Percentiles rank a stretch among this genome's conserved stretches.
Evolutionary conservation across 495 filamentous ascomycete species (phyloP).

Genomic region (Lepidopterella palustris): DNA sequence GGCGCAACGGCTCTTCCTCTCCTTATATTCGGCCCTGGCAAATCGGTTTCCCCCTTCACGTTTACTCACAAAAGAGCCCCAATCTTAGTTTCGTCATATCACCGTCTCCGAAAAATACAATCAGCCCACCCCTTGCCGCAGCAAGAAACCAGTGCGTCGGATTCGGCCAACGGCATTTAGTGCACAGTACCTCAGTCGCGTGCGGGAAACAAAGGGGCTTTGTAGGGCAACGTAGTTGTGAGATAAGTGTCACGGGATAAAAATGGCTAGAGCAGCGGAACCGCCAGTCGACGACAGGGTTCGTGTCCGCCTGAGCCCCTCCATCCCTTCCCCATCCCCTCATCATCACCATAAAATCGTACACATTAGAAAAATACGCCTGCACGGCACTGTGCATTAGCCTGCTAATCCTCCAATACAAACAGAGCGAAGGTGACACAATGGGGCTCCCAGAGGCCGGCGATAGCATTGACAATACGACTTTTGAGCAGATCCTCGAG

Average conservation of each 20-base stretch:
- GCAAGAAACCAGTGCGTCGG: neutral
- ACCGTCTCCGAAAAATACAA: neutral
- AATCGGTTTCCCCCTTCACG: neutral
- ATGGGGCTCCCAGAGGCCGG: slow-evolving; percentile 48
- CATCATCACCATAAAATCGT: neutral
- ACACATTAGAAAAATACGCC: neutral
- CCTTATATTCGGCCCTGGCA: neutral
- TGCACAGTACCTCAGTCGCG: neutral
- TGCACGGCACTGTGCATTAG: neutral
- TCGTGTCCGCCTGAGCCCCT: slow-evolving; percentile 29
- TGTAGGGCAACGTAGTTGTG: neutral
- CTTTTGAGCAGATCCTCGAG: slow-evolving; percentile 92
- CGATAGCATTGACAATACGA: slow-evolving; percentile 67
- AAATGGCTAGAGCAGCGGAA: slow-evolving; percentile 20
- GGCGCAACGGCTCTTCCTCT: neutral
- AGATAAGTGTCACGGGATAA: neutral
- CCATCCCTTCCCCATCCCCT: slow-evolving; percentile 7
- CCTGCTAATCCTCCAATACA: neutral
- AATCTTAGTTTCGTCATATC: neutral
- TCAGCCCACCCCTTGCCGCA: neutral
- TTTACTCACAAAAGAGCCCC: neutral
- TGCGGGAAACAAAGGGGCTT: neutral
- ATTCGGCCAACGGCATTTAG: neutral
- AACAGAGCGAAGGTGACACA: slow-evolving; percentile 44
- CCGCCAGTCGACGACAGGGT: slow-evolving; percentile 23